Conservation (phyloP, 2,329 filamentous ascomycete genomes). For the Pseudopyrenochaeta lycopersici region DNA sequence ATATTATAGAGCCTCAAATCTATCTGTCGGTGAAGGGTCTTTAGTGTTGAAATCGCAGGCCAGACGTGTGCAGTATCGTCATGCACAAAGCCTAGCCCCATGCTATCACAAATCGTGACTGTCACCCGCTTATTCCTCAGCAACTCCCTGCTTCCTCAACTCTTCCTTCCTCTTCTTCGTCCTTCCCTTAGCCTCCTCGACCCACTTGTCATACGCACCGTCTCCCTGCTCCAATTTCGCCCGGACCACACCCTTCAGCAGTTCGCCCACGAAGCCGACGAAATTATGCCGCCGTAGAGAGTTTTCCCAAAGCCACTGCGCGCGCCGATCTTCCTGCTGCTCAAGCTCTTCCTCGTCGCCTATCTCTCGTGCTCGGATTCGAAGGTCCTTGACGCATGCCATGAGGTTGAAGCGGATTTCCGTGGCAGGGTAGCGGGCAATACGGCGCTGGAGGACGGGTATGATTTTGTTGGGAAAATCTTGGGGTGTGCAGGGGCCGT, state of each 20-base stretch:
- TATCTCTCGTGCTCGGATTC: constrained; percentile 78
- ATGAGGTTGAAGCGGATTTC: constrained; percentile 98
- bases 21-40: no score
- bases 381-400: constrained; percentile 86
- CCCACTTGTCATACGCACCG: constrained; percentile 75
- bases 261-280: constrained; percentile 90
- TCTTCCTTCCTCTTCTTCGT: constrained; percentile 61
- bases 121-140: constrained; percentile 21
- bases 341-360: constrained; percentile 82
- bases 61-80: no score
- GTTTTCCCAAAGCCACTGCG: constrained; percentile 94
- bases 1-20: no score
- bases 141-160: constrained; percentile 48
- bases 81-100: no score
- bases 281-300: constrained; percentile 92
- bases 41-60: no score
- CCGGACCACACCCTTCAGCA: constrained; percentile 85
- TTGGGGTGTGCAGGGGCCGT: constrained; percentile 75
- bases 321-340: constrained; percentile 82
- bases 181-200: constrained; percentile 71
- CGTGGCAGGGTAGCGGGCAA: constrained; percentile 81
- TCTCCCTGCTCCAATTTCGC: constrained; percentile 74
- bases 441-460: constrained; percentile 83
- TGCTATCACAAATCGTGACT: no score
- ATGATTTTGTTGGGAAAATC: constrained; percentile 84